These are phyloP conservation scores for Colletotrichum sp. DNA, from an alignment of 2,329 filamentous ascomycete species.

Conservation along the genomic window DNA sequence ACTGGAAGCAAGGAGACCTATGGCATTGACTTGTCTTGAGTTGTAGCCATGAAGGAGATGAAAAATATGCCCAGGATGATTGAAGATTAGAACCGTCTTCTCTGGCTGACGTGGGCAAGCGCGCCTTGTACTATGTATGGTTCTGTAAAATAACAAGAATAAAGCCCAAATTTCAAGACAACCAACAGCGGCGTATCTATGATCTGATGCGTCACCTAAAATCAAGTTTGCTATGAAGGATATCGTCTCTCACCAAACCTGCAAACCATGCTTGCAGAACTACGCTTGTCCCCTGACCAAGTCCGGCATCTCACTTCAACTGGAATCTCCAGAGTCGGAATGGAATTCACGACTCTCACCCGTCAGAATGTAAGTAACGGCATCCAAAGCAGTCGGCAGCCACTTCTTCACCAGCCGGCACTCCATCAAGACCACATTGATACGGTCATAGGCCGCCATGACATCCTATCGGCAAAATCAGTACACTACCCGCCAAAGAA, in stretches of 20 bases:
- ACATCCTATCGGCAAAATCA: background rate
- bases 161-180: background rate
- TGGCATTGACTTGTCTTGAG: conserved; percentile 32
- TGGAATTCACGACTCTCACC: background rate
- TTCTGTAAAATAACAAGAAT: conserved; percentile 19
- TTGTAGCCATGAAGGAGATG: background rate
- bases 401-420: background rate
- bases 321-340: background rate
- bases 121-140: conserved; percentile 13
- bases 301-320: background rate
- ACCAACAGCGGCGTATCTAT: background rate
- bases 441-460: background rate
- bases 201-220: background rate
- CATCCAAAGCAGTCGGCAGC: background rate
- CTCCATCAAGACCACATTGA: background rate
- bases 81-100: background rate
- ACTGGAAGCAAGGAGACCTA: conserved; percentile 27
- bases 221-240: background rate
- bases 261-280: background rate
- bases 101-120: background rate
- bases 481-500: background rate
- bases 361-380: background rate
- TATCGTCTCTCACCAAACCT: background rate
- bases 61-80: background rate
- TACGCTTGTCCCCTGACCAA: background rate